A percentile compares a stretch with the other conserved stretches of the same genome.
Evolutionary conservation across 495 filamentous ascomycete species (phyloP).

Genomic region (Daldinia concentrica): DNA sequence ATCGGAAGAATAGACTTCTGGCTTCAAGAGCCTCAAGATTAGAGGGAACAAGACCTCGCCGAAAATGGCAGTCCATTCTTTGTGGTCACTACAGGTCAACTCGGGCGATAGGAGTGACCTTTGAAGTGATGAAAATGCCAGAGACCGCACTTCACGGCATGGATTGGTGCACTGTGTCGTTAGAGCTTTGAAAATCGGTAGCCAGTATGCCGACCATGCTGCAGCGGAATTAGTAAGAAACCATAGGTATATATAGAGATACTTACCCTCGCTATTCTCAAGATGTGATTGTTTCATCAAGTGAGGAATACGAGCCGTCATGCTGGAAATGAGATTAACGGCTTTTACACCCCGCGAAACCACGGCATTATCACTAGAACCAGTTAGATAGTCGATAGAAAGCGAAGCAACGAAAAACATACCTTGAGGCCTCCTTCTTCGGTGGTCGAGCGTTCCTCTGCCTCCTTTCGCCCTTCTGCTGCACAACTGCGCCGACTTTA

Average conservation of each 20-base stretch:
- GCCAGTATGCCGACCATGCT: conserved; percentile 99
- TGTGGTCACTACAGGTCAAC: conserved; percentile 77
- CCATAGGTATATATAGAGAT: not conserved
- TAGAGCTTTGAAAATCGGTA: conserved; percentile 88
- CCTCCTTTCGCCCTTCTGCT: conserved; percentile 81
- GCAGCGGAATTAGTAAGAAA: conserved; percentile 38
- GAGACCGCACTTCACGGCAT: conserved; percentile 89
- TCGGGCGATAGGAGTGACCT: conserved; percentile 82
- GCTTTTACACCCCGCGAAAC: conserved; percentile 83
- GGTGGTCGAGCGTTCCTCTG: conserved; percentile 54
- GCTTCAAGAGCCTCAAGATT: conserved; percentile 86
- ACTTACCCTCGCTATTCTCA: conserved; percentile 81
- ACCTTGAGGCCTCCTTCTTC: conserved; percentile 70
- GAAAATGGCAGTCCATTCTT: conserved; percentile 96
- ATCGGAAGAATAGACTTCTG: conserved; percentile 93
- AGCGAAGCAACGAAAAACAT: conserved; percentile 25
- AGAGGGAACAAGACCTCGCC: conserved; percentile 95
- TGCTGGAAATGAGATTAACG: conserved; percentile 77
- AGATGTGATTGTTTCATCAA: conserved; percentile 94
- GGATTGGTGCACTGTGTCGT: conserved; percentile 93
- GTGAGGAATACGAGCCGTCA: conserved; percentile 81
- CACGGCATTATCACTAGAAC: conserved; percentile 70
- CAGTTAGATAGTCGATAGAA: conserved; percentile 29
- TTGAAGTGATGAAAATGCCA: conserved; percentile 88
- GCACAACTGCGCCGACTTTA: conserved; percentile 78